Base-by-base conservation (phyloP, 805 yeast species). In the Starmerella stellata region DNA sequence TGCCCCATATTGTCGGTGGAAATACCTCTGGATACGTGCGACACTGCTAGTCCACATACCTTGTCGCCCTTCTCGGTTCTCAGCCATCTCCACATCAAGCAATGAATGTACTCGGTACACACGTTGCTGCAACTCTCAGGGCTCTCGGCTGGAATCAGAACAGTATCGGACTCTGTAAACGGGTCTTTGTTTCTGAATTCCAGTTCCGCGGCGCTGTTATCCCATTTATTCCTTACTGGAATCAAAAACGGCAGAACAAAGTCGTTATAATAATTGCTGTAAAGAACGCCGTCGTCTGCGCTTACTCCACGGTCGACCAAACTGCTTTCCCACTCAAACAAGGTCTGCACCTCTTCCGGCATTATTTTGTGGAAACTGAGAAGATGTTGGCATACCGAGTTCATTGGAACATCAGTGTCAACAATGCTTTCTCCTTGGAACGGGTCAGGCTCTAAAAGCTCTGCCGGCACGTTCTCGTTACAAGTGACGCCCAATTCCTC, bases 291-390 rank as follows among this genome's bases (percentile, higher is more conserved):
- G 17, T 20, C 30, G 7, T 20, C 28, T 9, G 49, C 40, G 16
- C 46, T 34, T 4, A 50, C 55, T 38, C 46, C 41, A 27, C 49
- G 44, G 14, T 51, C 47, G 30, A 44, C 44, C 18, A 46, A 27
- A 4, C 41, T 31, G 9, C 41, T 27, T 41, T 61, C 64, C 47
- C 58, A 61, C 35, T 56, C 59, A 49, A 49, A 60, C 33, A 61
- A 42, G 15, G 41, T 33, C 41, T 56, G 59, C 28, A 58, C 44
- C 18, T 57, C 60, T 24, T 46, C 46, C n/a, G 58, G 45, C 14
- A 40, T 35, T 15, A 57, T 35, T 38, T 58, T 61, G 38, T 61
- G 64, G 50, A 59, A 56, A 1, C 62, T 40, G 5, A 47, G 37
- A 20, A 60, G 34, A 15, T 57, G 59, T 18, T 35, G 37, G 39